A percentile compares a stretch with the other conserved stretches of the same genome.
These are phyloP conservation scores for Micractinium sp. DNA, from an alignment of 139 green algal genomes.

Conservation along the genomic window DNA sequence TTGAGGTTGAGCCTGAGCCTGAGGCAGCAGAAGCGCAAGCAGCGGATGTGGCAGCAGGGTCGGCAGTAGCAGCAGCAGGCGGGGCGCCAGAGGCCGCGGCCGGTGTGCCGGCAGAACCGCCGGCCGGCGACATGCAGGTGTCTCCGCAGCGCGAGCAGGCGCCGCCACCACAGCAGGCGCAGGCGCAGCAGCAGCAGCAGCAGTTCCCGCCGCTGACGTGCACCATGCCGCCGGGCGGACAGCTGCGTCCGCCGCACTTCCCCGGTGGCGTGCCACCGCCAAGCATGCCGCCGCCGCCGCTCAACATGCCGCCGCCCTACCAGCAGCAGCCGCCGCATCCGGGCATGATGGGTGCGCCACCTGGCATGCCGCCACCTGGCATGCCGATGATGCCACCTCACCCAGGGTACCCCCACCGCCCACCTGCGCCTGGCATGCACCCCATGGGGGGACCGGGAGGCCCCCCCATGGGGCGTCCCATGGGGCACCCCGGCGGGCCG, in stretches of 20 bases:
- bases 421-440: not conserved
- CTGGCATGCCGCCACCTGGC: not conserved
- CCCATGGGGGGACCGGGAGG: not conserved
- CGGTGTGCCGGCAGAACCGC: not conserved
- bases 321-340: not conserved
- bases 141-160: not conserved
- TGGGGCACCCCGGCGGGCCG: not conserved
- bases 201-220: not conserved
- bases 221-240: too few relatives aligned
- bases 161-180: not conserved
- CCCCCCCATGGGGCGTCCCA: not conserved
- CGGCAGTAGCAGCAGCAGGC: not conserved
- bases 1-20: not conserved
- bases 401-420: too few relatives aligned
- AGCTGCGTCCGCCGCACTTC: not conserved
- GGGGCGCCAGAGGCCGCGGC: not conserved
- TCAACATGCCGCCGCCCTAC: not conserved
- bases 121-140: not conserved
- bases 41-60: not conserved
- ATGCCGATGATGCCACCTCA: not conserved
- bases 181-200: slow-evolving; percentile 1
- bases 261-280: not conserved
- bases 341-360: not conserved
- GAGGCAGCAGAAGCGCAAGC: not conserved
- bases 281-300: not conserved